Evolutionary conservation across 805 yeast species (phyloP).

Genomic region (Suhomyces prunicola): DNA sequence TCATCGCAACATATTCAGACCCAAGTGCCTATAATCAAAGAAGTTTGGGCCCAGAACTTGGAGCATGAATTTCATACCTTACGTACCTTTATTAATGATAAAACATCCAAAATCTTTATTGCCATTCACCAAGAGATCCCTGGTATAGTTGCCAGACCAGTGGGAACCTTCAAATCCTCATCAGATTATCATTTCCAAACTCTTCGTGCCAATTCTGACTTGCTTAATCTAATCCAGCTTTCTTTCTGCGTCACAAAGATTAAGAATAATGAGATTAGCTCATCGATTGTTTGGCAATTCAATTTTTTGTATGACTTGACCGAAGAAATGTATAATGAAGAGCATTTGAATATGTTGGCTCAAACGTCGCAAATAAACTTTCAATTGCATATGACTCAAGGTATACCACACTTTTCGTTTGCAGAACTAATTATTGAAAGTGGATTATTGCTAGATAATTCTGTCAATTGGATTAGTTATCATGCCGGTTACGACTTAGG

Average conservation of each 20-base stretch:
- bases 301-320: constrained; percentile 79
- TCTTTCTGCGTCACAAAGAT: constrained; percentile 39
- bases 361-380: constrained; percentile 81
- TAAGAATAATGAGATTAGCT: constrained; percentile 46
- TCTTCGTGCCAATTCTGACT: constrained; percentile 84
- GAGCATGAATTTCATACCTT: constrained; percentile 64
- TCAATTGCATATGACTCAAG: constrained; percentile 65
- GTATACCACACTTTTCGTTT: constrained; percentile 76
- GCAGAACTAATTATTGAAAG: constrained; percentile 82
- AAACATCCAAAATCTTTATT: constrained; percentile 45
- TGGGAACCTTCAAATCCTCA: constrained; percentile 86
- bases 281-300: constrained; percentile 90
- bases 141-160: constrained; percentile 93
- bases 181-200: constrained; percentile 96
- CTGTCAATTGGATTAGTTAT: constrained; percentile 84
- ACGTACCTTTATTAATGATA: constrained; percentile 55
- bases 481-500: constrained; percentile 96
- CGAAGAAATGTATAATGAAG: constrained; percentile 82
- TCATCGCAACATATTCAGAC: constrained; percentile 7
- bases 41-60: constrained; percentile 72
- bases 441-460: constrained; percentile 72
- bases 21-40: constrained; percentile 55
- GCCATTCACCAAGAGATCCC: constrained; percentile 91
- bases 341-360: constrained; percentile 72
- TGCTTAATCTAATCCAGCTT: constrained; percentile 80